Percentiles rank a stretch among this genome's conserved stretches.
These are phyloP conservation scores for Sporothrix dimorphospora DNA, from an alignment of 2,329 filamentous ascomycete species.

Conservation along the genomic window DNA sequence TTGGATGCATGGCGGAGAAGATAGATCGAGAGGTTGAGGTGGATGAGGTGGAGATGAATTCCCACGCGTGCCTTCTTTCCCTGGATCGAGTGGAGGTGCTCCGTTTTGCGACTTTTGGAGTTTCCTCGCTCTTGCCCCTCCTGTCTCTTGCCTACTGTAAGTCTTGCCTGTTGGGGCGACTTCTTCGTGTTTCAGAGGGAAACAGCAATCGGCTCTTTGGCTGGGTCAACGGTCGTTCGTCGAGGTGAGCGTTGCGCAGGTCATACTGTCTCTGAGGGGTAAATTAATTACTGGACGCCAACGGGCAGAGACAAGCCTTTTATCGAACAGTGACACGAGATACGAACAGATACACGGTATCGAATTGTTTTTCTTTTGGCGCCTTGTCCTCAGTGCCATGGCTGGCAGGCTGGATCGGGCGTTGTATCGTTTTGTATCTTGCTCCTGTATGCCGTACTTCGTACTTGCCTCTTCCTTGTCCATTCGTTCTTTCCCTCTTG, in stretches of 20 bases:
- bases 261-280: neutral
- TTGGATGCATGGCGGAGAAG: slow-evolving; percentile 18
- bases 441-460: too few relatives aligned
- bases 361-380: neutral
- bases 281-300: neutral
- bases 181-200: neutral
- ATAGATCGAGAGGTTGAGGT: slow-evolving; percentile 4
- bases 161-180: neutral
- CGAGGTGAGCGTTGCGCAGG: neutral
- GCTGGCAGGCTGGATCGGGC: neutral
- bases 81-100: neutral
- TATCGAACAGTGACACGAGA: neutral
- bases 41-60: neutral
- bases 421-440: neutral
- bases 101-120: slow-evolving; percentile 3
- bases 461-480: slow-evolving; percentile 25
- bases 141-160: neutral
- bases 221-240: slow-evolving; percentile 12
- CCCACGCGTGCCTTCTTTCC: neutral
- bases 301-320: neutral
- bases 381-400: neutral
- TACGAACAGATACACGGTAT: neutral
- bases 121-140: neutral
- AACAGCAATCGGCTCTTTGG: neutral
- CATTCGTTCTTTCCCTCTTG: slow-evolving; percentile 11